Percentiles rank a stretch among this genome's conserved stretches.
phyloP scores from a whole-genome alignment of 2,329 filamentous ascomycete genomes.

The Cercospora sojina region DNA sequence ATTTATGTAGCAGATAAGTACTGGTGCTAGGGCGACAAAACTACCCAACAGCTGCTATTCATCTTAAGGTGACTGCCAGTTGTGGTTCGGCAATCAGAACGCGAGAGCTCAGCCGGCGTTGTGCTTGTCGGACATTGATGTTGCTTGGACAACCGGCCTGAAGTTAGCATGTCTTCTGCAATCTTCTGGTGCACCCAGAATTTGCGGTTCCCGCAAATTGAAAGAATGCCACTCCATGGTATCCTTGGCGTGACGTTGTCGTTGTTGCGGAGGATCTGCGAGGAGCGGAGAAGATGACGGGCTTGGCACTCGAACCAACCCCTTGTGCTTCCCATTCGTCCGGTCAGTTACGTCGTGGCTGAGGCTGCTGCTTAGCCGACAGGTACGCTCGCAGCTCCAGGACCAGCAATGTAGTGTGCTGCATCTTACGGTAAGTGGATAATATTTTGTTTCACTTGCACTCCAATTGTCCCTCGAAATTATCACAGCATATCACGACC shows the following conservation, averaged over 20 bases:
- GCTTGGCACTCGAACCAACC: not conserved
- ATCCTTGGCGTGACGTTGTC: not conserved
- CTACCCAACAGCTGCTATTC: not conserved
- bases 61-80: not conserved
- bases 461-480: not conserved
- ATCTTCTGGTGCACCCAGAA: not conserved
- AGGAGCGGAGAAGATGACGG: not conserved
- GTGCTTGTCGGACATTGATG: not conserved
- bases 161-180: not conserved
- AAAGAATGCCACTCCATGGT: not conserved
- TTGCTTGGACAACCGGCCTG: not conserved
- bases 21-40: not conserved
- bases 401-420: not conserved
- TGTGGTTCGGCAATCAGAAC: not conserved
- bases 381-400: slow-evolving; percentile 1
- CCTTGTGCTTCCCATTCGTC: not conserved
- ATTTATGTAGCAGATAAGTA: not conserved
- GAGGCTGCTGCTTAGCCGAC: not conserved
- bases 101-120: not conserved
- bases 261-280: not conserved
- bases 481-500: not conserved
- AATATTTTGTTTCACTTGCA: not conserved
- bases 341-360: slow-evolving; percentile 1
- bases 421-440: not conserved
- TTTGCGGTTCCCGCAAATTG: not conserved